A percentile compares a stretch with the other conserved stretches of the same genome.
phyloP scores from a whole-genome alignment of 129 eudicot genomes.

The sunflower (Helianthus annuus) region DNA sequence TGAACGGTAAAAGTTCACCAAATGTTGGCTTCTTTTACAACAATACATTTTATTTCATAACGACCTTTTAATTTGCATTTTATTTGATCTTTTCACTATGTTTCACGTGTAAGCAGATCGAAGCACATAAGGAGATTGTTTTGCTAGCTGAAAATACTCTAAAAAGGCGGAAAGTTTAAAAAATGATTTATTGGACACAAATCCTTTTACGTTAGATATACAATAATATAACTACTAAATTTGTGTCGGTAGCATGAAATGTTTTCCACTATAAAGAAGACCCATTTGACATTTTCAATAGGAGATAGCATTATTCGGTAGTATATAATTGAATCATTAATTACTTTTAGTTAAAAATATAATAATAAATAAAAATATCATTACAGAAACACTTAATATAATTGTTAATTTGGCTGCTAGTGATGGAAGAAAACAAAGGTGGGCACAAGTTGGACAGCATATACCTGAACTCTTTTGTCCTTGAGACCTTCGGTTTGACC shows the following conservation, averaged over 20 bases:
- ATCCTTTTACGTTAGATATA: too few relatives aligned
- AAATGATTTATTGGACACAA: too few relatives aligned
- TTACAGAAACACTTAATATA: background rate
- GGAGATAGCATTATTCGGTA: background rate
- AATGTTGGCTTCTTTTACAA: too few relatives aligned
- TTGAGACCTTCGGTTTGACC: constrained; percentile 22
- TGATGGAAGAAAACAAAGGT: constrained; percentile 24
- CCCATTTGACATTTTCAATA: background rate
- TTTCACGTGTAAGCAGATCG: too few relatives aligned
- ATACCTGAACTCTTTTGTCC: constrained; percentile 28
- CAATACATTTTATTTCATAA: too few relatives aligned
- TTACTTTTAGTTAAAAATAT: background rate
- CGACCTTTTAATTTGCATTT: background rate
- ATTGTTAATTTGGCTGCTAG: constrained; percentile 13
- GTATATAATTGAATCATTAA: background rate
- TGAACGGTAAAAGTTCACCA: too few relatives aligned
- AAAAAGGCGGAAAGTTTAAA: too few relatives aligned
- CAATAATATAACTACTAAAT: background rate
- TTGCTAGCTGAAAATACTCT: too few relatives aligned
- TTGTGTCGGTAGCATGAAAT: background rate
- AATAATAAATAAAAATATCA: background rate
- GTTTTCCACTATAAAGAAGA: background rate
- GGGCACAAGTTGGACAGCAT: constrained; percentile 31
- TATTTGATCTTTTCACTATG: too few relatives aligned
- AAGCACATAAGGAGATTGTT: too few relatives aligned